Base-by-base conservation (phyloP, 2,329 filamentous ascomycete genomes). In the Claviceps fusiformis region DNA sequence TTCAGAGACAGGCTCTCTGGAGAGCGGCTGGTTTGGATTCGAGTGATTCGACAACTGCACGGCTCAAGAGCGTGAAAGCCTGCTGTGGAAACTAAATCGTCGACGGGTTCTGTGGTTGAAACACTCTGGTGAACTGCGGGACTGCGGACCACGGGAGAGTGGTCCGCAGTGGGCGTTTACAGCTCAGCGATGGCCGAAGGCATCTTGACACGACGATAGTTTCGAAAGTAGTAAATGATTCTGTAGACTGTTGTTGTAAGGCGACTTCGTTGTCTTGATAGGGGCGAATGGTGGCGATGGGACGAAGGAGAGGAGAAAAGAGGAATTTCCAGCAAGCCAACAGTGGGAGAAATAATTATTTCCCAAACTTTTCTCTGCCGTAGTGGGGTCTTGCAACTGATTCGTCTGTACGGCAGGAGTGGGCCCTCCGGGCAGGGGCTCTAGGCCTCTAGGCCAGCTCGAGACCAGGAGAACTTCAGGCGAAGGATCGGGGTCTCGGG, bases 131-230 rank as follows among this genome's bases (percentile, higher is more conserved):
- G 85, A 86, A 85, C 87, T 89, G 86, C 82, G 83, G 85, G 86
- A 89, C 87, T 90, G 81, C 83, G 80, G 80, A 80, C 81, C 80
- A 78, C 59, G 69, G 66, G 66, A 52, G 31, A 50, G 57, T 52
- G 66, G 77, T 81, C 83, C 84, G 84, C 82, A 90, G 86, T 85
- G 83, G 83, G 80, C 74, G 81, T 89, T 91, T 90, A 95, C 86
- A 92, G 87, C 86, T 86, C 85, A 87, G 83, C 85, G 85, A 86
- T 76, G 78, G 85, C 83, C 83, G 78, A 82, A 81, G 81, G 82
- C 80, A 83, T 85, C 70, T 62, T 74, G 65, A 77, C 76, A 86
- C 83, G 85, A 87, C 83, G 77, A 84, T 57, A 85, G 83, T 82
- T 80, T 76, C 67, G 24, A 62, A 67, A 62, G 61, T 50, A 67